Conservation (phyloP, 345 rosid species). For the Cardamine resedifolia region DNA sequence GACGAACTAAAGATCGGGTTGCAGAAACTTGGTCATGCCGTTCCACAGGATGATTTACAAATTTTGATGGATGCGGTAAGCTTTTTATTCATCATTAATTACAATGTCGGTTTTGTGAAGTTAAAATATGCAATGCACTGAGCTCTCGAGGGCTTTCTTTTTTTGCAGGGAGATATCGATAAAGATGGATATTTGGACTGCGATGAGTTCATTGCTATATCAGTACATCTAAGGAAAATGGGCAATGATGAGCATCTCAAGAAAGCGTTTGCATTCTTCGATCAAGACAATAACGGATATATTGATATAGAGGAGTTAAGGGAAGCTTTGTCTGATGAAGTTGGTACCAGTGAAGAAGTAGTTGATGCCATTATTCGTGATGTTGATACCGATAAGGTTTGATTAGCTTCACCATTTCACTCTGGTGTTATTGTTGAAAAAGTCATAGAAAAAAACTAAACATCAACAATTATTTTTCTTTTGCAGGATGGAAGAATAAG, state of each 20-base stretch:
- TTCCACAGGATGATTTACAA: constrained; percentile 82
- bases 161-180: constrained; percentile 81
- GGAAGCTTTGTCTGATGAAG: constrained; percentile 67
- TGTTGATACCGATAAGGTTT: constrained; percentile 93
- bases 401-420: neutral
- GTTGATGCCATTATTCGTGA: constrained; percentile 83
- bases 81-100: constrained; percentile 6
- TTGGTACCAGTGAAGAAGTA: constrained; percentile 75
- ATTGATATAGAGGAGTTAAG: constrained; percentile 90
- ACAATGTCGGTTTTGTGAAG: neutral
- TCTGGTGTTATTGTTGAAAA: neutral
- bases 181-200: constrained; percentile 75
- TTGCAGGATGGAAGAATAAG: constrained; percentile 90
- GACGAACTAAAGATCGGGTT: constrained; percentile 81
- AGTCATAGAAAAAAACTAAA: neutral
- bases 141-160: constrained; percentile 35
- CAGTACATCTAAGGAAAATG: constrained; percentile 91
- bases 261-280: constrained; percentile 87
- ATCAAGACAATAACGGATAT: constrained; percentile 66
- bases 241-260: constrained; percentile 82
- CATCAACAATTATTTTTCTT: neutral
- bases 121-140: neutral
- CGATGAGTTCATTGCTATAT: constrained; percentile 86
- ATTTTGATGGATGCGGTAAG: constrained; percentile 97
- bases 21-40: constrained; percentile 71